Evolutionary conservation across 1,284 basidiomycete species (phyloP).

Genomic region (Cutaneotrichosporon daszewskae): DNA sequence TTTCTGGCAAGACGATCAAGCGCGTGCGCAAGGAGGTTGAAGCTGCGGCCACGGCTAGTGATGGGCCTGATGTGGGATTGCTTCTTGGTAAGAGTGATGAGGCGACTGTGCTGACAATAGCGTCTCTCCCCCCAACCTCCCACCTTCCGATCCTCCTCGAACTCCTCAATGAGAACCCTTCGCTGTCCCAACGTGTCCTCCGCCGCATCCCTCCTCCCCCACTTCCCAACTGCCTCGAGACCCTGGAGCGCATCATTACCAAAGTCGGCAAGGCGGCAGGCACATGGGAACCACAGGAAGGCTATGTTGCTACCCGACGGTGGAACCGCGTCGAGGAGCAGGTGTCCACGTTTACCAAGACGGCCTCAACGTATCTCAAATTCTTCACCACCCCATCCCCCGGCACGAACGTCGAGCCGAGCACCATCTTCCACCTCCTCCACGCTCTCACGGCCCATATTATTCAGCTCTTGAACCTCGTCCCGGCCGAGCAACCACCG

Average conservation of each 20-base stretch:
- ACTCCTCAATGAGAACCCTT: constrained; percentile 32
- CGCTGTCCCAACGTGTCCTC: constrained; percentile 26
- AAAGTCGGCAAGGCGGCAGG: constrained; percentile 20
- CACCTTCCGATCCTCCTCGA: constrained; percentile 39
- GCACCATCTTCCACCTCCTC: constrained; percentile 33
- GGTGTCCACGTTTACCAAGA: constrained; percentile 26
- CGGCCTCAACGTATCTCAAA: constrained; percentile 36
- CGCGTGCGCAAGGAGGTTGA: constrained; percentile 21
- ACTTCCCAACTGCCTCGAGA: constrained; percentile 28
- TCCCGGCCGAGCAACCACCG: constrained; percentile 23
- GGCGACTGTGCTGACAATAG: constrained; percentile 11
- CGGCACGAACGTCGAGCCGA: constrained; percentile 15
- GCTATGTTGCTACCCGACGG: constrained; percentile 17
- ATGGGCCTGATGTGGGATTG: constrained; percentile 36
- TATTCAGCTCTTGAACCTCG: constrained; percentile 23
- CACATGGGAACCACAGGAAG: constrained; percentile 17
- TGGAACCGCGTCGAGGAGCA: constrained; percentile 32
- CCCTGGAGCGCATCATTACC: constrained; percentile 25
- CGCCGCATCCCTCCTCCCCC: constrained; percentile 35
- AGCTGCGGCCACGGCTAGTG: neutral
- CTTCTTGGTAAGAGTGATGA: constrained; percentile 33
- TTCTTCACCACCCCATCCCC: constrained; percentile 25
- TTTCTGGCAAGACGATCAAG: constrained; percentile 24
- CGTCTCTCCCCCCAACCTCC: constrained; percentile 34
- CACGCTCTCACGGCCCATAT: constrained; percentile 27